Base-by-base conservation (phyloP, 257 asterid genomes). In the Euphrasia confusa region DNA sequence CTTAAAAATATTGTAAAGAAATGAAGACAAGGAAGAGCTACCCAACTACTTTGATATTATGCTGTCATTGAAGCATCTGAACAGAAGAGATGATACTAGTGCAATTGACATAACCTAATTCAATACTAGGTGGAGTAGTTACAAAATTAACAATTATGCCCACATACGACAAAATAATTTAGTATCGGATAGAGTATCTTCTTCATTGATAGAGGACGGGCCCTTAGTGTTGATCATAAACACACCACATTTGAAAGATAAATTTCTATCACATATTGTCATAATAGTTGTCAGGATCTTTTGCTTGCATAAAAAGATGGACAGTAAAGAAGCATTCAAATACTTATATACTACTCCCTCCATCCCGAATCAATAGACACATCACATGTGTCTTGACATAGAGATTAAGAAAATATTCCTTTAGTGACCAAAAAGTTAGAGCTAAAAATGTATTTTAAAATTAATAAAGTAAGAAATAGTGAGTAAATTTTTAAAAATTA, bases 31-130 rank as follows among this genome's bases (percentile, higher is more conserved):
- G 40, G 18, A 45, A 39, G 30, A 62, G 58, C 32, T 17, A 44
- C 26, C 37, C 8, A 66, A 48, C 18, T 53, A 18, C 13, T 18
- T 7, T 32, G 11, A 42, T 37, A 44, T 18, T 15, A 56, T 42
- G 12, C 14, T 6, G 24, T 48, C 65, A 61, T 60, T 11, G 59
- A 33, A 39, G 52, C 35, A 37, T 35, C 24, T 7, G 33, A 56
- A 40, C 55, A 18, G 60, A 26, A 11, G n/a, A 8, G 53, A 48
- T 21, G 18, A 45, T 9, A 60, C 52, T 67, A 49, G 21, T 11
- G 60, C 63, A 56, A 52, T 14, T 58, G 53, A 39, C 64, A 70
- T 27, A 47, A 10, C 48, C 47, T 42, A 28, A 72, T 55, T 63
- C 8, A 58, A 18, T 47, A 32, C 61, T 17, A 17, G 57, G 61